Evolutionary conservation across 2,329 filamentous ascomycete genomes (phyloP).

Genomic region (Aureobasidium sp.): DNA sequence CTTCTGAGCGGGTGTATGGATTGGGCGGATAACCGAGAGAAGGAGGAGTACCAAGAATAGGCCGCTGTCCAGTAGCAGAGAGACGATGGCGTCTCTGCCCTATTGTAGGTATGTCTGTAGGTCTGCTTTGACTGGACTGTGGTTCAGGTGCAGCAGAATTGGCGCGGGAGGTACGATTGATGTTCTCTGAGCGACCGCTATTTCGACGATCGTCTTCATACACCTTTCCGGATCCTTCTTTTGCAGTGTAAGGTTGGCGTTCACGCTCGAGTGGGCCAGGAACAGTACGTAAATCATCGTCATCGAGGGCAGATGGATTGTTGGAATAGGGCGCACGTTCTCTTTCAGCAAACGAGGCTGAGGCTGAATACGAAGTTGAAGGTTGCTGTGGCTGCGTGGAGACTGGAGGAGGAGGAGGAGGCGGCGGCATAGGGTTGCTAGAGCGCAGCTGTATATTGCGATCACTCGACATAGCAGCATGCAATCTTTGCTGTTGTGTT

Average conservation of each 20-base stretch:
- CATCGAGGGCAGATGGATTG: constrained; percentile 27
- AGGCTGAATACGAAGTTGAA: not conserved
- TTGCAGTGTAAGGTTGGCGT: constrained; percentile 56
- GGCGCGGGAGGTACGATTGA: constrained; percentile 13
- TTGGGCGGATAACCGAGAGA: constrained; percentile 13
- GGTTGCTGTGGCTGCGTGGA: constrained; percentile 7
- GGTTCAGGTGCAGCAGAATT: constrained; percentile 16
- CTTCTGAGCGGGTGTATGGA: constrained; percentile 18
- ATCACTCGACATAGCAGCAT: constrained; percentile 52
- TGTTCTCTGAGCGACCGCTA: constrained; percentile 5
- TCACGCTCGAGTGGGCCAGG: constrained; percentile 56
- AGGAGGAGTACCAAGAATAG: not conserved
- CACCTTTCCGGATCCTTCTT: constrained; percentile 53
- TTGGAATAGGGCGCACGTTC: constrained; percentile 36
- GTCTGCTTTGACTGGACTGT: constrained; percentile 5
- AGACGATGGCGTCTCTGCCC: constrained; percentile 16
- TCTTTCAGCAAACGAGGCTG: constrained; percentile 30
- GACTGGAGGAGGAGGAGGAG: constrained; percentile 21
- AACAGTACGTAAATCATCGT: constrained; percentile 33
- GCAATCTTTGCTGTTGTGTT: constrained; percentile 53
- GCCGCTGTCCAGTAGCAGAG: constrained; percentile 4
- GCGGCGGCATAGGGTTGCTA: constrained; percentile 28
- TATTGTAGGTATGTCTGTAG: constrained; percentile 15
- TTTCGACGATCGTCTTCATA: constrained; percentile 37
- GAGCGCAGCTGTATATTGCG: constrained; percentile 41